These are phyloP conservation scores for Corynascus novoguineensis DNA, from an alignment of 495 filamentous ascomycete species.

Conservation along the genomic window DNA sequence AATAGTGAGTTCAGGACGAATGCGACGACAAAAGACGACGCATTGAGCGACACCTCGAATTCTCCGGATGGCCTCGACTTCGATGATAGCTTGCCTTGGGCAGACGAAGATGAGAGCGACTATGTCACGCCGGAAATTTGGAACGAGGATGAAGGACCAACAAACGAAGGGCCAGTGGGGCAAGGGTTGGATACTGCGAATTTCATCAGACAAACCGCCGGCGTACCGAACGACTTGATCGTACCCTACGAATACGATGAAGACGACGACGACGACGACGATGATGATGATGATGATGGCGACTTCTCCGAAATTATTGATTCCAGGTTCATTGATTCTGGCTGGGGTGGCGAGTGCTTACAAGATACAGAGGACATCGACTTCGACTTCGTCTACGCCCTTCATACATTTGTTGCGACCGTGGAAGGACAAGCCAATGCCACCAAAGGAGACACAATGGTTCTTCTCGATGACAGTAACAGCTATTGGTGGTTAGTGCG, in stretches of 20 bases:
- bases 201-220: conserved; percentile 8
- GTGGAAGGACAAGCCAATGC: conserved; percentile 98
- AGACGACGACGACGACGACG: conserved; percentile 41
- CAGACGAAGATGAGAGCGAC: conserved; percentile 18
- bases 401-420: conserved; percentile 95
- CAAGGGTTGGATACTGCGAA: conserved; percentile 8
- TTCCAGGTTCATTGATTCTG: conserved; percentile 57
- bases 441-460: conserved; percentile 98
- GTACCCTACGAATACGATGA: conserved; percentile 36
- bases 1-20: conserved; percentile 51
- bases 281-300: conserved; percentile 44
- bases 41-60: conserved; percentile 13
- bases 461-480: conserved; percentile 98
- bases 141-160: neutral
- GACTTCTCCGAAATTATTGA: conserved; percentile 43
- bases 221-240: conserved; percentile 17
- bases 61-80: conserved; percentile 3
- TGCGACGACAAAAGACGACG: conserved; percentile 22
- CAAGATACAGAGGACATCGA: conserved; percentile 90
- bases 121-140: neutral
- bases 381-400: conserved; percentile 97
- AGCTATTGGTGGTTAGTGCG: conserved; percentile 99
- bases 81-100: conserved; percentile 10
- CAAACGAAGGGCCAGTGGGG: neutral
- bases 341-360: conserved; percentile 76